Evolutionary conservation across 495 filamentous ascomycete species (phyloP), one percentile per base, ranked within the genome.

Genomic region (Echria macrotheca): DNA sequence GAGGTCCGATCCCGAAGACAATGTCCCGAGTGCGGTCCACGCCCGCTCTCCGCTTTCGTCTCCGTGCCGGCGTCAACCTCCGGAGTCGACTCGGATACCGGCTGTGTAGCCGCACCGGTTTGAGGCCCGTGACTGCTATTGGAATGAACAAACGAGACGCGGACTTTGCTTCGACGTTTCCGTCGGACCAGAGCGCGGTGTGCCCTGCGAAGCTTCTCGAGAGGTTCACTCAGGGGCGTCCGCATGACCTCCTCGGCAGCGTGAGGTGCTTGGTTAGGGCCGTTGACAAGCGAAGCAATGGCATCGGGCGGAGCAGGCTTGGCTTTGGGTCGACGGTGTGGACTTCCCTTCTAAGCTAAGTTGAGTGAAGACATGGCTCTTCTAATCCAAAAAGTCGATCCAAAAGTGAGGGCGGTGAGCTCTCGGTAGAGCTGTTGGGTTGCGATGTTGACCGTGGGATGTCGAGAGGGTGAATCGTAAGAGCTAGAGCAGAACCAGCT

Each of bases 281-380:
- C 51, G 25, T 56, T 49, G 43, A 45, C 21, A n/a, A 19, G 19
- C 24, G 56, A 35, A 40, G 49, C 55, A 43, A 56, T 54, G 45
- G 59, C 53, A 44, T 60, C 50, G 49, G 43, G 46, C 18, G 56
- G 47, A 41, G 39, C 47, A 15, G 42, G 49, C 51, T 56, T 65
- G 54, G 68, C 62, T 47, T 60, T 64, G 18, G 71, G 69, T 51
- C 66, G 67, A 61, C 53, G 49, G 57, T 67, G 61, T 60, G 66
- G 66, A 65, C 65, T 69, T 57, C 69, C 69, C 53, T 71, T 70
- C 69, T 73, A 77, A 67, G 70, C 62, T 59, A 74, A 70, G 65
- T 64, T 69, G 63, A 68, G 61, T 60, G 64, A 59, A 62, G 65
- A 59, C 72, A 75, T 75, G 58, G 60, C 70, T 58, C 52, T 60